phyloP scores from a whole-genome alignment of 2,329 filamentous ascomycete species.

The Phyllosticta paracitricarpa region DNA sequence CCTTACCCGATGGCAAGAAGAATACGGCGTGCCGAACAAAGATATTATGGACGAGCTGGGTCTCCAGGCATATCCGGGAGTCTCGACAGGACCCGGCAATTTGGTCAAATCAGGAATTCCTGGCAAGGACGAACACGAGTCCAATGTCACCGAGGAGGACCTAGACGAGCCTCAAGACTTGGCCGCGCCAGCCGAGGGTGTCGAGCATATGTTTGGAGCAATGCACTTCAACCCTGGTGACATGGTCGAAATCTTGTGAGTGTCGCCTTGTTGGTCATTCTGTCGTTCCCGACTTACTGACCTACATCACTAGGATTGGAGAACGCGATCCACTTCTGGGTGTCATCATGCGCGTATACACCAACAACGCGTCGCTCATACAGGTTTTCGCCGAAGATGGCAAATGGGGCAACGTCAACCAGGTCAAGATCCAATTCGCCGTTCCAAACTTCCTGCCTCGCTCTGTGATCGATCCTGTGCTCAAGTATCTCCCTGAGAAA shows the following conservation, averaged over 20 bases:
- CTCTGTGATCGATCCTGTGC: constrained; percentile 35
- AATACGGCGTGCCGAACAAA: constrained; percentile 25
- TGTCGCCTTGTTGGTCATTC: background rate
- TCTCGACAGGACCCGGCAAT: background rate
- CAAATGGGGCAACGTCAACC: constrained; percentile 34
- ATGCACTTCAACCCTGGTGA: constrained; percentile 33
- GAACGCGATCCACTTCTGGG: constrained; percentile 34
- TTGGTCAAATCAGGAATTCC: background rate
- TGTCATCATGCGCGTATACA: constrained; percentile 33
- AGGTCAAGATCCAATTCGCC: constrained; percentile 35
- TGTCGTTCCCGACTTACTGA: background rate
- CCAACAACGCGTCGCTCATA: constrained; percentile 28
- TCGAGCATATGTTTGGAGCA: constrained; percentile 16
- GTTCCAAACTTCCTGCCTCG: constrained; percentile 40
- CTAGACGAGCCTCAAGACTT: background rate
- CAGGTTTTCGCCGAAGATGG: constrained; percentile 44
- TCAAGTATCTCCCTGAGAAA: constrained; percentile 41
- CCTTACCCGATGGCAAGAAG: constrained; percentile 34
- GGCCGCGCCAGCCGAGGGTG: constrained; percentile 4
- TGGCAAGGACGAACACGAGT: background rate
- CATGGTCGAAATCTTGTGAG: constrained; percentile 37
- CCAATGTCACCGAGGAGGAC: background rate
- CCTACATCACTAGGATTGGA: constrained; percentile 5
- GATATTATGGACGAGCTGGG: constrained; percentile 22
- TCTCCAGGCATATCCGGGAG: constrained; percentile 1